A percentile compares a stretch with the other conserved stretches of the same genome.
Evolutionary conservation across 2,329 filamentous ascomycete genomes (phyloP).

Genomic region (Pestalotiopsis sp.): DNA sequence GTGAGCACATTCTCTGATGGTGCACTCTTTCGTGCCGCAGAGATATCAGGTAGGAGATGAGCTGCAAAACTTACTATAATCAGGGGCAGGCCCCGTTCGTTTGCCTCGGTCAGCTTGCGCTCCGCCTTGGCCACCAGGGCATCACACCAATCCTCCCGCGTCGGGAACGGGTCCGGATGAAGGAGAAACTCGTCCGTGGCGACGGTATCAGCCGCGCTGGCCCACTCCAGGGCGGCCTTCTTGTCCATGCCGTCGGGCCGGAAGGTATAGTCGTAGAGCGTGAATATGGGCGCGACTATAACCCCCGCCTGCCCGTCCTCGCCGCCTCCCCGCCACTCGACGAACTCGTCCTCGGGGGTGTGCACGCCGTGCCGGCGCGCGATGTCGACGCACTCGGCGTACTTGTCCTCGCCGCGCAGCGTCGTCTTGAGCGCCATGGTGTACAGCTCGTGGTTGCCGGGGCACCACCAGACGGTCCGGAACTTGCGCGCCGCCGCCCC

Average conservation of each 20-base stretch:
- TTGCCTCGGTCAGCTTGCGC: conserved; percentile 28
- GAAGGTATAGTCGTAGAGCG: conserved; percentile 61
- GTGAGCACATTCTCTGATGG: too few species aligned
- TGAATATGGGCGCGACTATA: conserved; percentile 56
- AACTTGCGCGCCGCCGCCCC: conserved; percentile 29
- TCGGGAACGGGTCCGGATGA: conserved; percentile 33
- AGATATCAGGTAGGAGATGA: too few species aligned
- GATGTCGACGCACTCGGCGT: conserved; percentile 52
- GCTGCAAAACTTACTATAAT: conserved; percentile 22
- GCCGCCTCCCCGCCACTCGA: conserved; percentile 47
- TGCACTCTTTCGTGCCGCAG: neutral
- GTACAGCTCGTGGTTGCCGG: conserved; percentile 60
- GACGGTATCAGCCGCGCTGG: conserved; percentile 33
- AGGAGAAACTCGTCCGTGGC: conserved; percentile 38
- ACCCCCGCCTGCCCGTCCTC: conserved; percentile 29
- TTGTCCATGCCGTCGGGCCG: conserved; percentile 47
- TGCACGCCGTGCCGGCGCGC: conserved; percentile 51
- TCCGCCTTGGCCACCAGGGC: conserved; percentile 28
- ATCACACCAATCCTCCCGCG: conserved; percentile 35
- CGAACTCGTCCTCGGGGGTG: conserved; percentile 57
- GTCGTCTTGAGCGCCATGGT: conserved; percentile 38
- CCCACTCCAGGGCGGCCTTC: conserved; percentile 42
- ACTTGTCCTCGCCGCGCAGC: conserved; percentile 51
- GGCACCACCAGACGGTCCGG: conserved; percentile 51
- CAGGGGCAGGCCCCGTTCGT: conserved; percentile 21